These are phyloP conservation scores for Neurospora sublineolata DNA, from an alignment of 495 filamentous ascomycete genomes.

Conservation along the genomic window DNA sequence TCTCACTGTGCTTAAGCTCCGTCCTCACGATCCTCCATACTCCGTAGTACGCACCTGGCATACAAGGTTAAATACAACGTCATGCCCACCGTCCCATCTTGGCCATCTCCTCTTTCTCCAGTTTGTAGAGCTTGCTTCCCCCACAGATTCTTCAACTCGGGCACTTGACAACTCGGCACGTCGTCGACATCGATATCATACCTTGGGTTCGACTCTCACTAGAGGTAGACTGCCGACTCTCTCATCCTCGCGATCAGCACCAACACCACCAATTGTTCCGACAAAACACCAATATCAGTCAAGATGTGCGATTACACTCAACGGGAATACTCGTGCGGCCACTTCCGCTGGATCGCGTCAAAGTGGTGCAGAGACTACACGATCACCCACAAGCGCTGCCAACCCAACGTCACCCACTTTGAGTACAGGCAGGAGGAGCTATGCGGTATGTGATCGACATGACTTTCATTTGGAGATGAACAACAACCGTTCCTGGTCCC, in stretches of 20 bases:
- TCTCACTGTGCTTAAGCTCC: not conserved
- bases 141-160: not conserved
- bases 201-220: not conserved
- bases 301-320: slow-evolving; percentile 25
- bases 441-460: slow-evolving; percentile 19
- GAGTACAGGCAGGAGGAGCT: slow-evolving; percentile 27
- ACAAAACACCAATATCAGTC: not conserved
- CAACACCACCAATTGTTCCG: not conserved
- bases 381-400: slow-evolving; percentile 29
- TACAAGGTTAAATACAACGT: not conserved
- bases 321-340: slow-evolving; percentile 30
- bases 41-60: not conserved
- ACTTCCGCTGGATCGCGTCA: slow-evolving; percentile 33
- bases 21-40: not conserved
- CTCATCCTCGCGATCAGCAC: not conserved
- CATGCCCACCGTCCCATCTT: not conserved
- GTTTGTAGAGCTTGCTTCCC: not conserved
- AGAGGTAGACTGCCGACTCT: not conserved
- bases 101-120: not conserved
- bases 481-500: not conserved
- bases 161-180: not conserved
- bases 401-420: slow-evolving; percentile 29
- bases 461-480: not conserved
- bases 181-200: not conserved
- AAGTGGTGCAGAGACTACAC: slow-evolving; percentile 31